Evolutionary conservation across 495 filamentous ascomycete species (phyloP), one percentile per base, ranked within the genome.

Genomic region (Xylaria flabelliformis): DNA sequence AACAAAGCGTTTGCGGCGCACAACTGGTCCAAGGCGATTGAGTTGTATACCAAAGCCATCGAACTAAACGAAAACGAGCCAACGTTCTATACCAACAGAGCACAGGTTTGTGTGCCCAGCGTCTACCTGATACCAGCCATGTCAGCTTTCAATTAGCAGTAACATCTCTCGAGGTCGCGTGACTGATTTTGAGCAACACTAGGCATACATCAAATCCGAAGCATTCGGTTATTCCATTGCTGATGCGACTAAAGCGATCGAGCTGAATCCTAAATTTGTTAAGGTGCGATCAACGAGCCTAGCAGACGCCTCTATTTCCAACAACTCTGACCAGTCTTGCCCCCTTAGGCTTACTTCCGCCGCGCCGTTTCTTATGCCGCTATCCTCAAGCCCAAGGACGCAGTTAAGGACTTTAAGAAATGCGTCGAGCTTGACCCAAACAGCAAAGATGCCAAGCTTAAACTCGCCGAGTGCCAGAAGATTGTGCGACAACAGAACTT

Each of bases 171-270:
- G 26, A 63, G 83, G 81, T 85, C 82, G 82, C 79, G 82, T 85
- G 83, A 86, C 84, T 86, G 65, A 86, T 77, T 17, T 56, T 17
- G 56, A 53, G 29, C 48, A 44, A 39, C 56, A 42, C 32, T 19
- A 97, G 93, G 92, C 93, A 67, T 88, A 99, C 79, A 94, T 98
- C 80, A 98, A 98, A 86, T 90, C 95, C 65, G 96, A 99, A 83
- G 87, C 95, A 34, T 97, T 94, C 81, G 96, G 96, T 17, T 94
- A 93, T 81, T 94, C 96, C 12, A 91, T 98, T 73, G 86, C 91
- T 32, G 96, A 99, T 83, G 97, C 96, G 34, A 92, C 92, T n/a
- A 94, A 93, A 82, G 95, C 97, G 24, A 90, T 98, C 76, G 94
- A 97, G 77, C 85, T 98, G 61, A 93, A 98, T 78, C 88, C 92